Evolutionary conservation across 371 early-diverging fungal genomes (phyloP).

Genomic region (Apophysomyces variabilis): DNA sequence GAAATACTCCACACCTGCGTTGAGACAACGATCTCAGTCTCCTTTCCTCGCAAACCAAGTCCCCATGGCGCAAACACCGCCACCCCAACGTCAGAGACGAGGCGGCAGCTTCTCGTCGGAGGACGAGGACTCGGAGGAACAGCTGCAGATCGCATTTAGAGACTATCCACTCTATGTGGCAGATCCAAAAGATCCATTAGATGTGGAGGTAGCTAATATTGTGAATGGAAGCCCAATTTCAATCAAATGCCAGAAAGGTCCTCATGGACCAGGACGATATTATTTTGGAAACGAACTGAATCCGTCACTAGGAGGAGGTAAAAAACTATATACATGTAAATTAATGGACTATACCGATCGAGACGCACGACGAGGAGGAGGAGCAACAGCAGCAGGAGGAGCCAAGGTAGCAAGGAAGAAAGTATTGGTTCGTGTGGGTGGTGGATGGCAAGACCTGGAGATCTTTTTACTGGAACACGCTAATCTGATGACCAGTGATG

Average conservation of each 20-base stretch:
- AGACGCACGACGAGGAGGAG: slow-evolving; percentile 18
- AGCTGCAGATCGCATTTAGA: slow-evolving; percentile 28
- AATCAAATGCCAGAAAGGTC: slow-evolving; percentile 51
- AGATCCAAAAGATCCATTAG: slow-evolving; percentile 55
- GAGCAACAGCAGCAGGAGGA: slow-evolving; percentile 11
- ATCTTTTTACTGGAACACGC: slow-evolving; percentile 61
- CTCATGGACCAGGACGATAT: slow-evolving; percentile 54
- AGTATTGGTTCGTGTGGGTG: slow-evolving; percentile 69
- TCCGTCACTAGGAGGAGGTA: slow-evolving; percentile 46
- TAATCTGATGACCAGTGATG: slow-evolving; percentile 43
- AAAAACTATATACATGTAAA: slow-evolving; percentile 54
- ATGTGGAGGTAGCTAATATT: slow-evolving; percentile 61
- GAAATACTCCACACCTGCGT: slow-evolving; percentile 38
- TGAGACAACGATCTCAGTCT: slow-evolving; percentile 16
- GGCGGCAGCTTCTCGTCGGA: slow-evolving; percentile 2
- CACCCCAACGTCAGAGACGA: slow-evolving; percentile 15
- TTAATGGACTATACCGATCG: slow-evolving; percentile 49
- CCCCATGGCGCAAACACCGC: slow-evolving; percentile 10
- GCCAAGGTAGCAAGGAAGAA: slow-evolving; percentile 41
- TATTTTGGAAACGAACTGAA: slow-evolving; percentile 63
- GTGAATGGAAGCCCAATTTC: slow-evolving; percentile 58
- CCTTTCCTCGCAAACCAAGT: slow-evolving; percentile 14
- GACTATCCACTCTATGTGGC: slow-evolving; percentile 45
- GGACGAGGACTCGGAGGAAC: slow-evolving; percentile 12
- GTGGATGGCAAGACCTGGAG: slow-evolving; percentile 74